phyloP scores from a whole-genome alignment of 2,329 filamentous ascomycete genomes.

The Mollisiaceae sp. region DNA sequence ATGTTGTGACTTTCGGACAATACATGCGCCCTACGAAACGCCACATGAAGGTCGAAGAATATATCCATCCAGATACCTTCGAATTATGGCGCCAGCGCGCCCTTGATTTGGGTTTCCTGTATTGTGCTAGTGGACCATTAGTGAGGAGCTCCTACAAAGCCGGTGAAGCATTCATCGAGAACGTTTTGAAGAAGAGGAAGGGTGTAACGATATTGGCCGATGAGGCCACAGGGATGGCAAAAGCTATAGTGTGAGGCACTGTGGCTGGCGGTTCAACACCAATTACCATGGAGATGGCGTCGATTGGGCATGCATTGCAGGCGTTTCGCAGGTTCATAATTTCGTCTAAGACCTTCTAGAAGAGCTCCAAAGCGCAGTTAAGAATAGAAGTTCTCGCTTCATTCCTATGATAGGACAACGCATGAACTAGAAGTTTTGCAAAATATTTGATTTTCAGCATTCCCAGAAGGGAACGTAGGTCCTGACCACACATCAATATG shows the following conservation, averaged over 20 bases:
- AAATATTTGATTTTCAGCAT: not conserved
- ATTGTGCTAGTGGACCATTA: conserved; percentile 91
- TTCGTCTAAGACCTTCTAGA: not conserved
- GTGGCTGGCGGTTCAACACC: conserved; percentile 19
- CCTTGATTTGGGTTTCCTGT: conserved; percentile 93
- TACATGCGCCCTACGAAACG: conserved; percentile 99
- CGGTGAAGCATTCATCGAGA: conserved; percentile 98
- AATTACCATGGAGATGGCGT: conserved; percentile 10
- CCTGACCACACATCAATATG: not conserved
- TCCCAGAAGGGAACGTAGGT: not conserved
- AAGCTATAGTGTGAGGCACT: conserved; percentile 37
- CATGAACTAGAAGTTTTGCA: too few species aligned
- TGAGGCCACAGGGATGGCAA: conserved; percentile 37
- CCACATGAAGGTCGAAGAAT: conserved; percentile 96
- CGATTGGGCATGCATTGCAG: conserved; percentile 20
- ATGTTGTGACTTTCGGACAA: conserved; percentile 98
- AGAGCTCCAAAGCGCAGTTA: not conserved
- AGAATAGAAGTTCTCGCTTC: not conserved
- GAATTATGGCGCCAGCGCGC: conserved; percentile 90
- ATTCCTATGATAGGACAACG: too few species aligned
- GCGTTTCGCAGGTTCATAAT: conserved; percentile 16
- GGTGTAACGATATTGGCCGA: conserved; percentile 37
- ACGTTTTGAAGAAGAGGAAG: conserved; percentile 67
- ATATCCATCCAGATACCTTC: conserved; percentile 89
- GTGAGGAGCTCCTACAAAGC: conserved; percentile 97